Base-by-base conservation (phyloP, 176 grass and related monocot species). In the Phragmites australis region DNA sequence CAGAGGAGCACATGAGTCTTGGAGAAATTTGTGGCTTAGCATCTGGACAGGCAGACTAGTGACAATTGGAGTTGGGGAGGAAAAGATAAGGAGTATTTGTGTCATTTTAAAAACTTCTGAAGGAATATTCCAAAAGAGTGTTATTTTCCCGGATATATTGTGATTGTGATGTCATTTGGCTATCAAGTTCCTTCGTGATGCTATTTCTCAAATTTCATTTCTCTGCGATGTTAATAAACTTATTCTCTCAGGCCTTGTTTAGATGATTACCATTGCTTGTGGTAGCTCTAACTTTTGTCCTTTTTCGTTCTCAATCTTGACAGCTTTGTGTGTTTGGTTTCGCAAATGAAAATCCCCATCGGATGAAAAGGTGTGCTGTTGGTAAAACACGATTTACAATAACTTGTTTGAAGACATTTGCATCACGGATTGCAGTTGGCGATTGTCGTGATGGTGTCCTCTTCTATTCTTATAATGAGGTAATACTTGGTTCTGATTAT, bases 361-460 rank as follows among this genome's bases (percentile, higher is more conserved):
- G 90, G 61, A 79, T 90, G 65, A 99, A 79, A 68, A 99, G 72
- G 84, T 89, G 83, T 79, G 79, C 96, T 30, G 21, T 69, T 25
- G 55, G 68, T 65, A 94, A 75, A 81, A 93, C 96, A 76, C 81
- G 96, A 37, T 99, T 95, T 95, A 72, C 92, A 45, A 91, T 99
- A 81, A 95, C 92, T 66, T 99, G 90, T 58, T 93, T 99, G 72
- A 94, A 85, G 84, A 81, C 96, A 74, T 81, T 89, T 67, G 78
- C 54, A 55, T 95, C 90, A 76, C 81, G 79, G 74, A 99, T 99
- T 93, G 92, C 90, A 49, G 92, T 92, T 73, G 92, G 96, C 68
- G 96, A 99, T 89, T 99, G 96, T 84, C 96, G 96, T 86, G 96
- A 99, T 83, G 96, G 96, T 81, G 84, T 99, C 87, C 92, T 95